Conservation (phyloP, 257 asterid species). For the Solanum lycopersicoides region DNA sequence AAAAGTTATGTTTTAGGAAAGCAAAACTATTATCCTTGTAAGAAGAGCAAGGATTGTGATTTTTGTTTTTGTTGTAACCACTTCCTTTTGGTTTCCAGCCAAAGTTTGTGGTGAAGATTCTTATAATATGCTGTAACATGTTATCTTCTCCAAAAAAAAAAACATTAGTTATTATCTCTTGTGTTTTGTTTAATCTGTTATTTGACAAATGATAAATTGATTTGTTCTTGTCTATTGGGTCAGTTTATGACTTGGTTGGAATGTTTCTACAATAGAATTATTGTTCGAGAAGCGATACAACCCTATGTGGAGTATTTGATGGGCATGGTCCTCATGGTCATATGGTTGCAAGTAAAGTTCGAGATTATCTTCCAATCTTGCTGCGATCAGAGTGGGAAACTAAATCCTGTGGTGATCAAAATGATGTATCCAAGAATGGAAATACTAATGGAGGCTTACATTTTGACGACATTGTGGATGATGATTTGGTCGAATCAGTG, state of each 20-base stretch:
- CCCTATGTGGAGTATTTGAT: slow-evolving; percentile 88
- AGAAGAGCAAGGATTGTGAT: neutral
- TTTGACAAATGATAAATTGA: slow-evolving; percentile 17
- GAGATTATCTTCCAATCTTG: slow-evolving; percentile 71
- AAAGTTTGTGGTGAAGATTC: neutral
- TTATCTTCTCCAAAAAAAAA: neutral
- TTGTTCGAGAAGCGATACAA: slow-evolving; percentile 38
- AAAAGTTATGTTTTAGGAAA: neutral
- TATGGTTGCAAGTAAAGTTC: slow-evolving; percentile 85
- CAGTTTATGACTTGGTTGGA: slow-evolving; percentile 64
- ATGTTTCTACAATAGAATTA: slow-evolving; percentile 67
- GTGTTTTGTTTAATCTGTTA: slow-evolving; percentile 1
- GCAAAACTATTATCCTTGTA: neutral
- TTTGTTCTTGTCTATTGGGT: slow-evolving; percentile 31
- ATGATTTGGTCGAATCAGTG: slow-evolving; percentile 48
- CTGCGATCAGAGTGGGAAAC: slow-evolving; percentile 60
- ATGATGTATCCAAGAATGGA: slow-evolving; percentile 24
- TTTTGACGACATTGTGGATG: slow-evolving; percentile 66
- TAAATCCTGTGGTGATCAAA: slow-evolving; percentile 27
- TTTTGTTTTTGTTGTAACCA: neutral
- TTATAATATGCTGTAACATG: neutral
- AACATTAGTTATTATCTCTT: neutral
- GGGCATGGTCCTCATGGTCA: slow-evolving; percentile 98
- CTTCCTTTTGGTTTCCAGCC: neutral
- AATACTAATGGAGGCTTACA: slow-evolving; percentile 38